These are phyloP conservation scores for Carallia pectinifolia DNA, from an alignment of 345 rosid species.

Conservation along the genomic window DNA sequence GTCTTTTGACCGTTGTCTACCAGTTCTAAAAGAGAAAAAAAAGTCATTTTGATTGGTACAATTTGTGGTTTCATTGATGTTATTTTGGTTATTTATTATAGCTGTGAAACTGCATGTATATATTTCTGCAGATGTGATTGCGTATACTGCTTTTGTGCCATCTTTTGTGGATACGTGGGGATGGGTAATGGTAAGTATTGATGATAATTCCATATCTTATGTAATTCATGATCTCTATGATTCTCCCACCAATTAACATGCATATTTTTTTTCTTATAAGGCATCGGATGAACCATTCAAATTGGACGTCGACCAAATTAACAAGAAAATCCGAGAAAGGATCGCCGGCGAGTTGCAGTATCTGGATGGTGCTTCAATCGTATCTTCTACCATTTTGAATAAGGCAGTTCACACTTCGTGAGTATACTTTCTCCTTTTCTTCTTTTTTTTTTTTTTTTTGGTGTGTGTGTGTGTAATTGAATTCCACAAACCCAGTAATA, in stretches of 20 bases:
- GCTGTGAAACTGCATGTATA: too few species aligned
- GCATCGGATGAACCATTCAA: conserved; percentile 9
- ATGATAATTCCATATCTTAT: neutral
- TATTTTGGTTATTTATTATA: too few species aligned
- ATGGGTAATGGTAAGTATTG: conserved; percentile 63
- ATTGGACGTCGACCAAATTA: conserved; percentile 5
- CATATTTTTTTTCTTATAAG: neutral
- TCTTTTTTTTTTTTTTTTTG: too few species aligned
- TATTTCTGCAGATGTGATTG: conserved; percentile 57
- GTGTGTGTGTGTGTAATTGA: neutral
- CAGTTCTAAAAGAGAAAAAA: too few species aligned
- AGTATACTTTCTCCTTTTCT: neutral
- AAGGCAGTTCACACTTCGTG: conserved; percentile 9
- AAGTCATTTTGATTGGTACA: too few species aligned
- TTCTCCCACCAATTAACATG: neutral
- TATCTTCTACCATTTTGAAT: conserved; percentile 11
- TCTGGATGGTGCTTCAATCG: conserved; percentile 12
- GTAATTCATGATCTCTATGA: too few species aligned
- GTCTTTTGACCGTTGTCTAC: too few species aligned
- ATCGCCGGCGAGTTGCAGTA: neutral
- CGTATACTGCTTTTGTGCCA: conserved; percentile 81
- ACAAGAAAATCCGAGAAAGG: conserved; percentile 15
- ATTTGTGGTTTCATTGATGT: too few species aligned
- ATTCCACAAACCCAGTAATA: neutral
- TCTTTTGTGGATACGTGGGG: conserved; percentile 91